These are phyloP conservation scores for Rhodamnia rubescens DNA, from an alignment of 345 rosid species.

Conservation along the genomic window DNA sequence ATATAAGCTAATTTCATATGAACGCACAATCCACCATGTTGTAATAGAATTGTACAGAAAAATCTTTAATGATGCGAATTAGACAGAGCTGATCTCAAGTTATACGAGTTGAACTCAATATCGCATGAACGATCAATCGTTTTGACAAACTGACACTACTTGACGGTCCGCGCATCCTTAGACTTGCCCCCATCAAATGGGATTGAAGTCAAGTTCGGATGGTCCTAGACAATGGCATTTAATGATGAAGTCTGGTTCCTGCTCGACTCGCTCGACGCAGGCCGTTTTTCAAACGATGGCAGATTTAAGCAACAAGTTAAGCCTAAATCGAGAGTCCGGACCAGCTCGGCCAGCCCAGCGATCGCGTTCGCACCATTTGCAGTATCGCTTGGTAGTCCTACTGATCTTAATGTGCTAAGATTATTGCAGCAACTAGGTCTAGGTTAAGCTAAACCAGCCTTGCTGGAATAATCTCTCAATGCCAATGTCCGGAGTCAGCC, in stretches of 20 bases:
- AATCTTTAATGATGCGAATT: not conserved
- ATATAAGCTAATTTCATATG: not conserved
- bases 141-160: not conserved
- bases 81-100: not conserved
- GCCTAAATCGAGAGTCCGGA: not conserved
- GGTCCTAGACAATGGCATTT: not conserved
- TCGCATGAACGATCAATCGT: not conserved
- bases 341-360: not conserved
- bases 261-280: not conserved
- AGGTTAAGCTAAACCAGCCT: not conserved
- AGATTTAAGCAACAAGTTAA: not conserved
- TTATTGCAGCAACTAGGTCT: not conserved
- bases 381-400: not conserved
- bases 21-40: not conserved
- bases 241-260: not conserved
- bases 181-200: not conserved
- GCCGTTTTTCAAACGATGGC: not conserved
- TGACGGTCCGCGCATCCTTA: not conserved
- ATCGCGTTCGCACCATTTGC: not conserved
- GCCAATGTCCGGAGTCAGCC: not conserved
- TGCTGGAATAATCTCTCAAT: not conserved
- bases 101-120: not conserved
- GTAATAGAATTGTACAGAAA: not conserved
- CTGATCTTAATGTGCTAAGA: not conserved
- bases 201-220: not conserved